Evolutionary conservation across 2,329 filamentous ascomycete genomes (phyloP), one percentile per base, ranked within the genome.

Genomic region (Talaromyces sp.): DNA sequence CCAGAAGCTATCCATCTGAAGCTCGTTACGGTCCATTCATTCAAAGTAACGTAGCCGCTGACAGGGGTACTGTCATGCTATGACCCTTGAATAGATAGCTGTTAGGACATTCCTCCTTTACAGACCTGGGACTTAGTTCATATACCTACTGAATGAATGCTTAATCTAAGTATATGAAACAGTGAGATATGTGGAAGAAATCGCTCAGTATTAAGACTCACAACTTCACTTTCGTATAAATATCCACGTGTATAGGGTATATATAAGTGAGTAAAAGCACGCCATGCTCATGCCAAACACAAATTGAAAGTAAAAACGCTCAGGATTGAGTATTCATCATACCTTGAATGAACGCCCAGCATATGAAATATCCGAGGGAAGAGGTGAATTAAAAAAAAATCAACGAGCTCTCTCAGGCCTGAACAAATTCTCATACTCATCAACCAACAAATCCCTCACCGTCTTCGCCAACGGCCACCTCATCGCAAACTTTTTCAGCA

Each of bases 391-490:
- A 7, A 31, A 31, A 31, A 27, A 27, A 27, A 27, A 3, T 31
- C 27, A 59, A 8, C 22, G 37, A 11, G 56, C 56, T 37, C 39
- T 59, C 10, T 59, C 56, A 9, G 56, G 56, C 37, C 56, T 41
- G 33, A 59, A 59, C 22, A 59, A 33, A 33, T 59, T 59, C 39
- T 59, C 56, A 52, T 63, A 62, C 27, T 57, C 41, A 27, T 50
- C 45, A 16, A 45, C 43, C 48, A 65, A 24, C 22, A 58, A 35
- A 43, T 35, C 41, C 27, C 52, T 58, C 22, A 65, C 60, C 7
- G 31, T 31, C 3, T 60, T 58, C 2, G 66, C 66, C 35, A 66
- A 16, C 24, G 66, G 66, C 66, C 66, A 67, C 11, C 24, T 54
- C 19, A 50, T 39, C 8, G 45, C 64, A 9, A 67, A 35, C 54